A percentile compares a stretch with the other conserved stretches of the same genome.
Evolutionary conservation across 257 asterid genomes (phyloP).

Genomic region (Ilex asprella): DNA sequence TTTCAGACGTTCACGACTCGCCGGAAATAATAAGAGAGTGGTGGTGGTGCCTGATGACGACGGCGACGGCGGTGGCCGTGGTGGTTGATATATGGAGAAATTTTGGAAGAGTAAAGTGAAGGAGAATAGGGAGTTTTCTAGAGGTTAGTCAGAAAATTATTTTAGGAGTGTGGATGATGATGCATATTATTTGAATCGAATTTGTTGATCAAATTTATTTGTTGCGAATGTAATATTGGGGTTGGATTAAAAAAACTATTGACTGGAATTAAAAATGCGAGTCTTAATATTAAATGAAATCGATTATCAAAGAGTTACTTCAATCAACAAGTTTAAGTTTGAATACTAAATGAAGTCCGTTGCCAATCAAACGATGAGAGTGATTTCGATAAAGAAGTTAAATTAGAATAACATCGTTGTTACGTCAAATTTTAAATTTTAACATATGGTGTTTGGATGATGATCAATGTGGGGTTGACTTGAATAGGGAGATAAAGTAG

Average conservation of each 20-base stretch:
- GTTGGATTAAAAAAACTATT: too few species aligned
- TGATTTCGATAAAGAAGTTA: too few species aligned
- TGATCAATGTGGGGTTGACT: slow-evolving; percentile 2
- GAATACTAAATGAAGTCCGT: too few species aligned
- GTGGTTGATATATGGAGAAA: slow-evolving; percentile 15
- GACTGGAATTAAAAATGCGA: too few species aligned
- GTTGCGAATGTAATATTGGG: too few species aligned
- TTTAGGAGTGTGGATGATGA: background rate
- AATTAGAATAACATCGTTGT: too few species aligned
- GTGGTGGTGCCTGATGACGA: slow-evolving; percentile 1
- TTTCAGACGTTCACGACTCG: slow-evolving; percentile 61
- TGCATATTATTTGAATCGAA: background rate
- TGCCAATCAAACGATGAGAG: too few species aligned
- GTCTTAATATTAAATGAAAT: too few species aligned
- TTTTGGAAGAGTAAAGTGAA: slow-evolving; percentile 23
- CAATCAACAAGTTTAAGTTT: too few species aligned
- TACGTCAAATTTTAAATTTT: too few species aligned
- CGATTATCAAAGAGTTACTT: too few species aligned
- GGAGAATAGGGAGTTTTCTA: slow-evolving; percentile 23
- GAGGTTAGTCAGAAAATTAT: slow-evolving; percentile 19
- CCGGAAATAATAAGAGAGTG: slow-evolving; percentile 25
- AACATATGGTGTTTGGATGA: background rate
- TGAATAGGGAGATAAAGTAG: background rate
- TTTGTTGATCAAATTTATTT: too few species aligned
- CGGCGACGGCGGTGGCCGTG: slow-evolving; percentile 9